Percentiles rank a stretch among this genome's conserved stretches.
Conservation (phyloP, 768 basidiomycete species). For the Russula abietina region DNA sequence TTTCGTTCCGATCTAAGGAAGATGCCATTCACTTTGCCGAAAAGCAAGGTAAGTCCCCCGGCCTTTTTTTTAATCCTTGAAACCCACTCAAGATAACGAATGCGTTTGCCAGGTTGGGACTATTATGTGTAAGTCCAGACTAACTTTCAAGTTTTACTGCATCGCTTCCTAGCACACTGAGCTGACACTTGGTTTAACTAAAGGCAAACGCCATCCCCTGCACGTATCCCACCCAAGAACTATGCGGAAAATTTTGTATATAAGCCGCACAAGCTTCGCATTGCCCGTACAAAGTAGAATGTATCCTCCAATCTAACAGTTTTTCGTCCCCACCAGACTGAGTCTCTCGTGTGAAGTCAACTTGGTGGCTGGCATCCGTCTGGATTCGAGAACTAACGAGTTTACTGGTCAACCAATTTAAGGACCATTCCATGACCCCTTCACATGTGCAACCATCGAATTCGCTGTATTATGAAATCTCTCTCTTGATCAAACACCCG, state of each 20-base stretch:
- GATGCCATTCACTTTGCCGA: slow-evolving; percentile 94
- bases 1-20: slow-evolving; percentile 77
- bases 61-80: not conserved
- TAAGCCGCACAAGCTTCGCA: slow-evolving; percentile 69
- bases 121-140: slow-evolving; percentile 69
- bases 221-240: slow-evolving; percentile 77
- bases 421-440: not conserved
- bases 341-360: not conserved
- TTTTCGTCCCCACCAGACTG: not conserved
- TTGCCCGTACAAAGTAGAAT: slow-evolving; percentile 85
- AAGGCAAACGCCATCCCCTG: slow-evolving; percentile 54
- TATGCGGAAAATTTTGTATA: slow-evolving; percentile 91
- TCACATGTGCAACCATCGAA: not conserved
- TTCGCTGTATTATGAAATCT: not conserved
- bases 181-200: not conserved
- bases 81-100: slow-evolving; percentile 7
- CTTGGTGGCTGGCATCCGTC: not conserved
- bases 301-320: slow-evolving; percentile 8
- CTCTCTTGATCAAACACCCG: not conserved
- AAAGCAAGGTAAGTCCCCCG: slow-evolving; percentile 69
- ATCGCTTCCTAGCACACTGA: not conserved
- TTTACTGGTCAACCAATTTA: not conserved
- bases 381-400: not conserved
- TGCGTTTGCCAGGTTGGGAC: slow-evolving; percentile 68
- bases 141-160: not conserved